These are phyloP conservation scores for Ceratocystis cacaofunesta DNA, from an alignment of 2,329 filamentous ascomycete species.

Conservation along the genomic window DNA sequence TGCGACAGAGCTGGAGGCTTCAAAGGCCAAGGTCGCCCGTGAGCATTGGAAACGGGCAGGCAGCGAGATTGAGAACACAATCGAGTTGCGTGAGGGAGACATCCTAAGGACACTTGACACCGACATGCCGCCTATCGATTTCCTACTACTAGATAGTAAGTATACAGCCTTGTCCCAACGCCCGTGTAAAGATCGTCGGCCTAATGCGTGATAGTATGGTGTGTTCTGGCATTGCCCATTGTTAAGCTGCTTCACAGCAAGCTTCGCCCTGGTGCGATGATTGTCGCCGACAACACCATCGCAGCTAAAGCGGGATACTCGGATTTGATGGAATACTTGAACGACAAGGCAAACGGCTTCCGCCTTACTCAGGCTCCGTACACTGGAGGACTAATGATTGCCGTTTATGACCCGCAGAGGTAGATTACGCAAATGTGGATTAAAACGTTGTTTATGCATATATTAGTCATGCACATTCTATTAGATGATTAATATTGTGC, in stretches of 20 bases:
- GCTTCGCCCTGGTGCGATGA: constrained; percentile 32
- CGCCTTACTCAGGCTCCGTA: constrained; percentile 14
- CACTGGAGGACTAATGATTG: too few species aligned
- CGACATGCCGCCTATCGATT: constrained; percentile 36
- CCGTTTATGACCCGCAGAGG: too few species aligned
- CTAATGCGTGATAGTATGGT: too few species aligned
- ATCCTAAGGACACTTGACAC: constrained; percentile 36
- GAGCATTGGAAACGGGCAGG: constrained; percentile 39
- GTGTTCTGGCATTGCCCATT: constrained; percentile 34
- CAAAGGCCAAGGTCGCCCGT: constrained; percentile 37
- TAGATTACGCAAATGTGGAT: too few species aligned
- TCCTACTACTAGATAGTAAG: constrained; percentile 47
- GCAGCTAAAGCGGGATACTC: constrained; percentile 27
- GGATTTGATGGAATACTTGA: constrained; percentile 34
- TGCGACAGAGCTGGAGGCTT: constrained; percentile 43
- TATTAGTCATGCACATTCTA: too few species aligned
- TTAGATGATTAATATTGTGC: too few species aligned
- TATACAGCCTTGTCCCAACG: constrained; percentile 15
- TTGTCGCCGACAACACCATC: constrained; percentile 36
- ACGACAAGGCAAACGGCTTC: constrained; percentile 34
- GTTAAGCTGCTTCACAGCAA: constrained; percentile 32
- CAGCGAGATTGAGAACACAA: constrained; percentile 31
- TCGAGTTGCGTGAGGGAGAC: constrained; percentile 44
- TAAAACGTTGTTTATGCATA: too few species aligned
- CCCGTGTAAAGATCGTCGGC: not conserved